phyloP scores from a whole-genome alignment of 78 protist species.

The Isochrysis galbana region DNA sequence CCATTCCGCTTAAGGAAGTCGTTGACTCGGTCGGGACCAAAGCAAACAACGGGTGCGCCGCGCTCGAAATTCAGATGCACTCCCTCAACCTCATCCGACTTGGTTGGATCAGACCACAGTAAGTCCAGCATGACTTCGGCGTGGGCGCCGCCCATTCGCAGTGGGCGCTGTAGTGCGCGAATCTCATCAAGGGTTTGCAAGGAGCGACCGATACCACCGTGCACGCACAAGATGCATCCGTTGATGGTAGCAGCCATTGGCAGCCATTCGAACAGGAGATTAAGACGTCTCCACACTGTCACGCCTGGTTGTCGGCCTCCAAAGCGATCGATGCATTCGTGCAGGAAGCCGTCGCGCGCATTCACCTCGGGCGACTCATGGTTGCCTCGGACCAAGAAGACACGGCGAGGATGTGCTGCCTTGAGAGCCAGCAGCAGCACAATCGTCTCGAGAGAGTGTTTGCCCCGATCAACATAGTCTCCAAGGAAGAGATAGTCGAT shows the following conservation, averaged over 20 bases:
- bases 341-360: slow-evolving; percentile 55
- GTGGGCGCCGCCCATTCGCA: neutral
- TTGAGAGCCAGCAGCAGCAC: slow-evolving; percentile 41
- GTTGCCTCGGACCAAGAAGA: slow-evolving; percentile 60
- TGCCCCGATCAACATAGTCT: slow-evolving; percentile 67
- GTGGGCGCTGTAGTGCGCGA: neutral
- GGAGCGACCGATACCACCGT: neutral
- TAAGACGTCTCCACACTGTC: slow-evolving; percentile 9
- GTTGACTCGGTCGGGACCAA: neutral
- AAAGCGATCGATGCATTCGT: slow-evolving; percentile 38
- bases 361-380: slow-evolving; percentile 60
- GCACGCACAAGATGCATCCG: slow-evolving; percentile 1
- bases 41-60: neutral
- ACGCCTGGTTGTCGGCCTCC: neutral
- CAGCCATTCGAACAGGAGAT: slow-evolving; percentile 2
- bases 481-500: slow-evolving; percentile 57
- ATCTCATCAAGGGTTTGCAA: slow-evolving; percentile 15
- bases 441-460: slow-evolving; percentile 40
- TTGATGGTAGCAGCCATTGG: slow-evolving; percentile 33
- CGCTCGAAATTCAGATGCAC: neutral
- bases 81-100: neutral
- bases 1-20: neutral
- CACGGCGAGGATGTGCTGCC: neutral
- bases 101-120: slow-evolving; percentile 41
- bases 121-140: neutral